A percentile compares a stretch with the other conserved stretches of the same genome.
Conservation (phyloP, 164 flowering plant genomes). For the Dillenia suffruticosa region DNA sequence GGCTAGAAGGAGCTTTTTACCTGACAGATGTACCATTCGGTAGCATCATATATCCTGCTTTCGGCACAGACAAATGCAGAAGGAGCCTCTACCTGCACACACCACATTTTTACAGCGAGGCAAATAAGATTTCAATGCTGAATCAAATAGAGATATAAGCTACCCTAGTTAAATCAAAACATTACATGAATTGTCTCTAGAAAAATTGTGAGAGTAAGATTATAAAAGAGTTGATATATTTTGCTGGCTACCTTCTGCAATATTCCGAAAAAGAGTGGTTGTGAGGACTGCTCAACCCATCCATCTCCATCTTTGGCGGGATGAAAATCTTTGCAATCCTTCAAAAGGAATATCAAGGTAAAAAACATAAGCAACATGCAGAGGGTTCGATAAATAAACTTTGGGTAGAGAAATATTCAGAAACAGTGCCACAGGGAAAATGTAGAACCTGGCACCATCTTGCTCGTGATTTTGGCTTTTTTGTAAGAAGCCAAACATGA, state of each 20-base stretch:
- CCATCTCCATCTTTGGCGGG: constrained; percentile 99
- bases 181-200: background rate
- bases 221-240: background rate
- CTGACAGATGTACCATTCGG: constrained; percentile 97
- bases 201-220: background rate
- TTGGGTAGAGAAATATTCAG: background rate
- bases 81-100: constrained; percentile 70
- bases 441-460: constrained; percentile 97
- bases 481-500: constrained; percentile 71
- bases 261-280: constrained; percentile 77
- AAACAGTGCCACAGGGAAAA: constrained; percentile 2
- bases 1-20: constrained; percentile 26
- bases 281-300: constrained; percentile 93
- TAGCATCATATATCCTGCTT: constrained; percentile 76
- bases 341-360: constrained; percentile 19
- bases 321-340: constrained; percentile 96
- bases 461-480: constrained; percentile 69
- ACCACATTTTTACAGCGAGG: background rate
- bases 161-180: background rate
- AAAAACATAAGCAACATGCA: constrained; percentile 9
- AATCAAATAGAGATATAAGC: background rate
- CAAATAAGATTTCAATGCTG: background rate
- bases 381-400: constrained; percentile 7
- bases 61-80: constrained; percentile 89
- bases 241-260: constrained; percentile 69